Evolutionary conservation across 208 protist genomes (phyloP).

Genomic region (Borovskyia barvae): DNA sequence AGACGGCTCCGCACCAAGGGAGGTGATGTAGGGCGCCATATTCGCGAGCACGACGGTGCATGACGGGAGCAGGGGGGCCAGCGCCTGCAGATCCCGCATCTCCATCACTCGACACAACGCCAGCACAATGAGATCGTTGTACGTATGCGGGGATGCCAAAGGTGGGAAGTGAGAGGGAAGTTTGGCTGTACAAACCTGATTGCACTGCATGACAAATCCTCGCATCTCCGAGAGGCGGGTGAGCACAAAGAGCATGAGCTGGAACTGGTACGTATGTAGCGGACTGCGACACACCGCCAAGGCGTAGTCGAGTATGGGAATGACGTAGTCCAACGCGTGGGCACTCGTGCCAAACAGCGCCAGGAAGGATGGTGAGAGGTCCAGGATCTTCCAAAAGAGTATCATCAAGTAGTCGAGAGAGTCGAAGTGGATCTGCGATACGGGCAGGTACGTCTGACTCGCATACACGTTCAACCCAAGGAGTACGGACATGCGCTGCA

Average conservation of each 20-base stretch:
- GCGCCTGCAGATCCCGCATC: slow-evolving; percentile 31
- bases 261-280: slow-evolving; percentile 45
- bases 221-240: slow-evolving; percentile 67
- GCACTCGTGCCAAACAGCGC: slow-evolving; percentile 46
- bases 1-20: slow-evolving; percentile 36
- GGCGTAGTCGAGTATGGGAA: slow-evolving; percentile 76
- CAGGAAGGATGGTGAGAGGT: slow-evolving; percentile 56
- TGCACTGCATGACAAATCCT: slow-evolving; percentile 78
- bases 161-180: slow-evolving; percentile 59
- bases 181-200: slow-evolving; percentile 43
- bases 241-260: slow-evolving; percentile 84
- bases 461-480: slow-evolving; percentile 63
- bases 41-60: slow-evolving; percentile 82
- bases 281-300: slow-evolving; percentile 51
- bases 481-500: slow-evolving; percentile 41
- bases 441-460: slow-evolving; percentile 64
- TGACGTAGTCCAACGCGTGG: slow-evolving; percentile 53
- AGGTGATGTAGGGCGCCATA: slow-evolving; percentile 83
- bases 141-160: slow-evolving; percentile 31
- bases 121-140: slow-evolving; percentile 83
- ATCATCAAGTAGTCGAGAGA: slow-evolving; percentile 80
- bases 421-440: slow-evolving; percentile 57
- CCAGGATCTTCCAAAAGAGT: slow-evolving; percentile 84
- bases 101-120: slow-evolving; percentile 64
- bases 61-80: slow-evolving; percentile 53